These are phyloP conservation scores for Diutina catenulata DNA, from an alignment of 1,139 yeast species.

Conservation along the genomic window DNA sequence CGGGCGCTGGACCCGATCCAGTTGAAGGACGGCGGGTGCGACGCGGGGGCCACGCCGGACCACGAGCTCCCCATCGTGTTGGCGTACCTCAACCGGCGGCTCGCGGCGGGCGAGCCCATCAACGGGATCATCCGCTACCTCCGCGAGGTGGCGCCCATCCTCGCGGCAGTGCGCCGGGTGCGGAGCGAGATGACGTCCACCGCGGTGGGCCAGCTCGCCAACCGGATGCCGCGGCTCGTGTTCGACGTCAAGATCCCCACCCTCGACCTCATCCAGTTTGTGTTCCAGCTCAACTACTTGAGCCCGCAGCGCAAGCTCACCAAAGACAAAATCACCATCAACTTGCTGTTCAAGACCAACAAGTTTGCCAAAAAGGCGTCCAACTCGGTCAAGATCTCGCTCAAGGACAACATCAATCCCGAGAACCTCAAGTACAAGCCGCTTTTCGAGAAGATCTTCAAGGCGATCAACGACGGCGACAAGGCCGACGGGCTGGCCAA, in stretches of 20 bases:
- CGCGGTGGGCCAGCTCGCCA: conserved; percentile 11
- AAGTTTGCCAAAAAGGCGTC: conserved; percentile 18
- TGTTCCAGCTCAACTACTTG: conserved; percentile 21
- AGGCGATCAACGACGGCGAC: conserved; percentile 20
- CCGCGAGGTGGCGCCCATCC: conserved; percentile 20
- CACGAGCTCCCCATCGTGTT: neutral
- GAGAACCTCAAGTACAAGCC: conserved; percentile 28
- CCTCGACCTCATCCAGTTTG: conserved; percentile 22
- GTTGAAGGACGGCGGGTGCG: neutral
- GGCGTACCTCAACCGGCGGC: neutral
- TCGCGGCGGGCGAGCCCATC: conserved; percentile 11
- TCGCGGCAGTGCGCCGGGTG: conserved; percentile 15
- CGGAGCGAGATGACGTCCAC: conserved; percentile 9
- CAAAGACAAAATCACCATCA: conserved; percentile 24
- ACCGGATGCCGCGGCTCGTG: conserved; percentile 7
- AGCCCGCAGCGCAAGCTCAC: conserved; percentile 21
- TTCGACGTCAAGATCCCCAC: conserved; percentile 24
- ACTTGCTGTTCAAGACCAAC: conserved; percentile 21
- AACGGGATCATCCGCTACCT: conserved; percentile 23
- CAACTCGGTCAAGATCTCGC: conserved; percentile 19
- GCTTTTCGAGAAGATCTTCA: conserved; percentile 29
- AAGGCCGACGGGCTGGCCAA: conserved; percentile 7
- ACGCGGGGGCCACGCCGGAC: neutral
- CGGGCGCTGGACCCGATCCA: neutral
- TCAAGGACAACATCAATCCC: conserved; percentile 27